Conservation (phyloP, 345 rosid genomes). For the Aquilaria yunnanensis region DNA sequence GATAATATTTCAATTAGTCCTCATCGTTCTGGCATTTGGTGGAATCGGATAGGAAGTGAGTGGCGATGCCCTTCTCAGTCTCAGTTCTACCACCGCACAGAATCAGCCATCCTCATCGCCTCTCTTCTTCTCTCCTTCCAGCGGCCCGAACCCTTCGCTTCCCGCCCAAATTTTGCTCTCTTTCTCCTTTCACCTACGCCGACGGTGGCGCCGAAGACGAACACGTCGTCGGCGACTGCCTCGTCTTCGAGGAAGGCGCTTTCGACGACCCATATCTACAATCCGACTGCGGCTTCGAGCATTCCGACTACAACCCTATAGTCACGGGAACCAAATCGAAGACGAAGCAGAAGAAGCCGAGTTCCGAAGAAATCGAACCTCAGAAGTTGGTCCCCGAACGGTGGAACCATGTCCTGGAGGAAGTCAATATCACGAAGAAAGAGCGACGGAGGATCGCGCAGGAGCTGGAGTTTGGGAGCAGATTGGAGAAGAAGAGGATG, state of each 20-base stretch:
- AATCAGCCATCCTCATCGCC: constrained; percentile 1
- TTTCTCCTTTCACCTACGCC: constrained; percentile 28
- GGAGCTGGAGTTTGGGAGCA: constrained; percentile 68
- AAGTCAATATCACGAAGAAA: constrained; percentile 75
- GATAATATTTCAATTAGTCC: too few relatives aligned
- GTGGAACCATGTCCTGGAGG: constrained; percentile 79
- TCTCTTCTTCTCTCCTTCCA: constrained; percentile 15
- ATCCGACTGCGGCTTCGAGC: constrained; percentile 6
- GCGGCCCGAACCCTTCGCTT: constrained; percentile 9
- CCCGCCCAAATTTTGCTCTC: constrained; percentile 21
- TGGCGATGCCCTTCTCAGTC: constrained; percentile 1
- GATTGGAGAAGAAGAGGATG: constrained; percentile 61
- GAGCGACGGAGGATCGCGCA: constrained; percentile 76
- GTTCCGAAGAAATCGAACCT: constrained; percentile 24
- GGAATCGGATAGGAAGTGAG: not conserved
- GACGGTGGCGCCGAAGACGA: constrained; percentile 32
- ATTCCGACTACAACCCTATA: not conserved
- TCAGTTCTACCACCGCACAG: not conserved
- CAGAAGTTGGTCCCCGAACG: constrained; percentile 82
- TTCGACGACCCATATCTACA: constrained; percentile 73
- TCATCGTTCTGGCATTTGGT: not conserved
- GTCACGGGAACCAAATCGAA: constrained; percentile 9
- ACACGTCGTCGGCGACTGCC: constrained; percentile 71
- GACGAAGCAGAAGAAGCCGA: constrained; percentile 17
- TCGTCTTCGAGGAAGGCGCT: constrained; percentile 83